phyloP scores from a whole-genome alignment of 305 asterid species.

The Plantago rigida region DNA sequence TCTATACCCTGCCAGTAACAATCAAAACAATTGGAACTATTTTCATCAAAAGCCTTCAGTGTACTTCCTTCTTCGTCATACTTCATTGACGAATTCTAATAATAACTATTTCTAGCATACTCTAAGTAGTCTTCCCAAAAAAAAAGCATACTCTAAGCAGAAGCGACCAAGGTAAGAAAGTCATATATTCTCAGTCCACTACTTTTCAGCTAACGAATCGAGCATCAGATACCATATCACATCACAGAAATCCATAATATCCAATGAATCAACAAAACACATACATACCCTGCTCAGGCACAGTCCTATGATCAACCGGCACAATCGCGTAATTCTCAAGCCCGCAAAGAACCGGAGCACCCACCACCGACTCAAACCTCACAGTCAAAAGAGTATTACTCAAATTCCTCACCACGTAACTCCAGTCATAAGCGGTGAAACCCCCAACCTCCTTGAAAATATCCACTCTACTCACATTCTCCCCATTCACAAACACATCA shows the following conservation, averaged over 20 bases:
- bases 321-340: conserved; percentile 90
- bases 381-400: conserved; percentile 52
- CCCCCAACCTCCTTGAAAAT: conserved; percentile 64
- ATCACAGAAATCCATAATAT: background rate
- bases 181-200: no score
- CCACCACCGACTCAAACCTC: conserved; percentile 62
- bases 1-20: no score
- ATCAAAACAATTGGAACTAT: no score
- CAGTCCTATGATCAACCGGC: conserved; percentile 67
- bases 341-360: conserved; percentile 71
- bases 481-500: conserved; percentile 60
- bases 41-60: no score
- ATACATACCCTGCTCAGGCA: conserved; percentile 68
- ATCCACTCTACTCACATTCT: conserved; percentile 66
- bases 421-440: conserved; percentile 70
- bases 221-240: background rate
- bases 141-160: no score
- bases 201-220: no score
- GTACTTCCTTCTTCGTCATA: no score
- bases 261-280: conserved; percentile 8
- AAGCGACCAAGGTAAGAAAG: no score
- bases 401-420: conserved; percentile 75
- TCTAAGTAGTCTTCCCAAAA: no score
- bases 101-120: no score
- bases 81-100: no score